Conservation (phyloP, 2,329 filamentous ascomycete species). For the Neonectria punicea region DNA sequence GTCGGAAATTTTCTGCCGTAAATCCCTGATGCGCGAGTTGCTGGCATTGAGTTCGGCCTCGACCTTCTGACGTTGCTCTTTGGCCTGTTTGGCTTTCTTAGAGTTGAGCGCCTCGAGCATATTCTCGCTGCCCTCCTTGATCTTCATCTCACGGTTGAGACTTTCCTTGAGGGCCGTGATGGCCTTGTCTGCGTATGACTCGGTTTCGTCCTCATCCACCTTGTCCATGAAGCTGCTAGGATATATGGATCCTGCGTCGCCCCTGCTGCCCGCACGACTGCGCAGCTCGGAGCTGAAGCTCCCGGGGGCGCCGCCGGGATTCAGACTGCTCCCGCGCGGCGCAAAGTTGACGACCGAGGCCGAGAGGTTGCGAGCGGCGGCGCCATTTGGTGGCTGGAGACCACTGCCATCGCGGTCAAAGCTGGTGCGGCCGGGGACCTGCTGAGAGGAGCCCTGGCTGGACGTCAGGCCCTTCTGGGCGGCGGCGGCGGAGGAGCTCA, state of each 20-base stretch:
- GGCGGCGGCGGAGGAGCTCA: constrained; percentile 46
- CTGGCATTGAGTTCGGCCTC: constrained; percentile 92
- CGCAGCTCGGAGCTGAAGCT: constrained; percentile 92
- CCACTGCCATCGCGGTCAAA: constrained; percentile 65
- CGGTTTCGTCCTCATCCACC: constrained; percentile 70
- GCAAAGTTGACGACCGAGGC: constrained; percentile 70
- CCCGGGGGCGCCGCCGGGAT: constrained; percentile 76
- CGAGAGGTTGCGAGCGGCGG: constrained; percentile 57
- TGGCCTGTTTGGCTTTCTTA: constrained; percentile 96
- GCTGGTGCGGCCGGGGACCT: constrained; percentile 42
- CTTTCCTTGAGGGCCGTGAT: constrained; percentile 82
- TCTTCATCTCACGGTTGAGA: constrained; percentile 96
- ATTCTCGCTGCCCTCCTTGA: constrained; percentile 97
- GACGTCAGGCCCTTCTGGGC: constrained; percentile 47
- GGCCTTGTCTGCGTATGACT: constrained; percentile 73
- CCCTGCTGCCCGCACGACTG: constrained; percentile 58
- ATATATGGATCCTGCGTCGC: constrained; percentile 50
- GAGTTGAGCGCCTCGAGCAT: constrained; percentile 93
- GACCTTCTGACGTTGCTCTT: constrained; percentile 81
- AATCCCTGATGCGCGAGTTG: constrained; percentile 75
- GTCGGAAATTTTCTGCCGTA: constrained; percentile 70
- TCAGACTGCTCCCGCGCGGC: constrained; percentile 75
- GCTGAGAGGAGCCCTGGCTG: constrained; percentile 50
- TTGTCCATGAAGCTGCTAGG: constrained; percentile 61
- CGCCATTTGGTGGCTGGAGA: constrained; percentile 62